Conservation (phyloP, 257 asterid species). For the Agastache rugosa region DNA sequence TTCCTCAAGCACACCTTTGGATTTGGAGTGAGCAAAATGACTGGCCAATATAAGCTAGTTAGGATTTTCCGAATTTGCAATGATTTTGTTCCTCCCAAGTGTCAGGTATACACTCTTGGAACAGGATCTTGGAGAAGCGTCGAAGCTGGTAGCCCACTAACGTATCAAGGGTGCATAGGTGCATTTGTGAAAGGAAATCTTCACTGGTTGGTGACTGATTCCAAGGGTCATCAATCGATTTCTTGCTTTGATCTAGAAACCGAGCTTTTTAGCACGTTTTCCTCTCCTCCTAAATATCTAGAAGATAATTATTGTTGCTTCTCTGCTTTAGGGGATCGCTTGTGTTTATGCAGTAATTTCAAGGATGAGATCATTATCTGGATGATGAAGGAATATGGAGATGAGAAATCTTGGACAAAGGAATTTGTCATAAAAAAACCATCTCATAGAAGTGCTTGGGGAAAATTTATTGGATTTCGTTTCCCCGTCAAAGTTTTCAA, state of each 20-base stretch:
- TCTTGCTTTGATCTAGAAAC: neutral
- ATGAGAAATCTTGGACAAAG: slow-evolving; percentile 15
- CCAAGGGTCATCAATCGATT: neutral
- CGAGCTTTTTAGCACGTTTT: neutral
- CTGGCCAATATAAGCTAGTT: too few relatives aligned
- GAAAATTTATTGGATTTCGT: neutral
- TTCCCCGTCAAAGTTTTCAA: neutral
- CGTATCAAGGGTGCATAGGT: neutral
- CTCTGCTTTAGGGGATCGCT: slow-evolving; percentile 20
- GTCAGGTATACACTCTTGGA: neutral
- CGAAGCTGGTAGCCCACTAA: neutral
- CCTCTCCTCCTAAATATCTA: slow-evolving; percentile 26
- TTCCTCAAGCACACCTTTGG: neutral
- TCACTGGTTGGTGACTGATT: neutral
- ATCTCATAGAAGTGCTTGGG: neutral
- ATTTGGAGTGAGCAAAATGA: neutral
- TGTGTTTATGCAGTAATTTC: neutral
- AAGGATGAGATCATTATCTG: neutral
- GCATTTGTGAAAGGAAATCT: neutral
- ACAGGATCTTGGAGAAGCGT: neutral
- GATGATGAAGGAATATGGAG: slow-evolving; percentile 27
- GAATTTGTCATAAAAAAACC: neutral
- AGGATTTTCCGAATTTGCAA: neutral
- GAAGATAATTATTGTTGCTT: slow-evolving; percentile 16
- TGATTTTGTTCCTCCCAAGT: neutral